Conservation (phyloP, 257 asterid genomes). For the Plectranthus barbatus region DNA sequence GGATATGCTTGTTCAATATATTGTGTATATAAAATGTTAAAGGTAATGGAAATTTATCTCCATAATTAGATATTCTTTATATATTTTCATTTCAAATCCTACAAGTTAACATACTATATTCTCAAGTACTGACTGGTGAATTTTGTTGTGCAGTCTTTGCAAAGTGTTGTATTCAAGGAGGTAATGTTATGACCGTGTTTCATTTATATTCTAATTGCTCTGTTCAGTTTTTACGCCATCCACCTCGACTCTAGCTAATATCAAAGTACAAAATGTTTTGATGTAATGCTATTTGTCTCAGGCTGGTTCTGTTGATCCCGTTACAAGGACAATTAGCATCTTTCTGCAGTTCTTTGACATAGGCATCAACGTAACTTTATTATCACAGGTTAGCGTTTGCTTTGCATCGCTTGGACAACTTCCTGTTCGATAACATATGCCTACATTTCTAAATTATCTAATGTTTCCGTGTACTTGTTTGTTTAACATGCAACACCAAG, state of each 20-base stretch:
- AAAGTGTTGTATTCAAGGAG: slow-evolving; percentile 95
- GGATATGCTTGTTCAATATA: slow-evolving; percentile 90
- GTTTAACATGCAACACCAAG: neutral
- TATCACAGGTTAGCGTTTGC: slow-evolving; percentile 71
- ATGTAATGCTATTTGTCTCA: slow-evolving; percentile 27
- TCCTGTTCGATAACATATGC: slow-evolving; percentile 7
- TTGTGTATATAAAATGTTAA: slow-evolving; percentile 95
- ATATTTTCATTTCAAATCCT: slow-evolving; percentile 2
- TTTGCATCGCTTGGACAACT: slow-evolving; percentile 11
- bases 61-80: neutral
- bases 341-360: slow-evolving; percentile 90
- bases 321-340: slow-evolving; percentile 90
- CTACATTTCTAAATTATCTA: neutral
- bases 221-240: slow-evolving; percentile 1
- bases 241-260: slow-evolving; percentile 1
- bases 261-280: slow-evolving; percentile 7
- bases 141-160: slow-evolving; percentile 74
- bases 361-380: slow-evolving; percentile 76
- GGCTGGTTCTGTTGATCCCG: slow-evolving; percentile 98
- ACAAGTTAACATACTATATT: neutral
- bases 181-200: slow-evolving; percentile 34
- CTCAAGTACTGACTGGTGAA: slow-evolving; percentile 11
- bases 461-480: neutral
- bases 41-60: slow-evolving; percentile 34
- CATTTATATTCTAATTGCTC: slow-evolving; percentile 7